Evolutionary conservation across 768 basidiomycete genomes (phyloP), one percentile per base, ranked within the genome.

Genomic region (Amanita rubescens): DNA sequence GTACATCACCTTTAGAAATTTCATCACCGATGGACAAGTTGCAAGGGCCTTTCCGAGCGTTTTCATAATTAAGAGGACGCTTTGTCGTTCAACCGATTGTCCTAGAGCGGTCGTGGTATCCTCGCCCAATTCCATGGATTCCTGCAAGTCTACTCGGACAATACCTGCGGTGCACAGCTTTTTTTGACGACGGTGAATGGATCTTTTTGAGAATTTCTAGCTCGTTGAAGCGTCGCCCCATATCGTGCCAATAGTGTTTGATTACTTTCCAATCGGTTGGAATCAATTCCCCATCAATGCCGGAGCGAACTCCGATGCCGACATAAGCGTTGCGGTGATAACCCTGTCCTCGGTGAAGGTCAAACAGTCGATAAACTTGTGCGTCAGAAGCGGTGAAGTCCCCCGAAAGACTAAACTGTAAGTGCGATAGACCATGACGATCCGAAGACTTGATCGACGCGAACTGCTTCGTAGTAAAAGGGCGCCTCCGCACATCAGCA

Each of bases 1-100:
- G 19, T 49, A 49, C 47, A 49, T 49, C 19, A 14, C 47, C 33
- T 34, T 49, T 35, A 49, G 47, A 22, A 49, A 49, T 14, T 49
- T 11, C 33, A 34, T 49, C 32, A 37, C 47, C n/a, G 33, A 49
- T 34, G 30, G 8, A 22, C 47, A 47, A 14, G 25, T 14, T 27
- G 45, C 25, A 33, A 47, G 45, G n/a, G 27, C 30, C 6, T 32
- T n/a, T 30, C 45, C 45, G 15, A 47, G 25, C 5, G 45, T 32
- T 17, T 47, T 32, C 27, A 47, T 30, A 32, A 33, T 17, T 17
- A 47, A 14, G n/a, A 33, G 25, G 27, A 47, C 27, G n/a, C 45
- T 47, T 32, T 14, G 45, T 22, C 47, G 32, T 6, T n/a, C 17
- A 32, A n/a, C n/a, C 12, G 25, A 11, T 12, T 11, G 15, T 12